Percentiles rank a stretch among this genome's conserved stretches.
Evolutionary conservation across 768 basidiomycete genomes (phyloP).

Genomic region (Stropharia rugosoannulata): DNA sequence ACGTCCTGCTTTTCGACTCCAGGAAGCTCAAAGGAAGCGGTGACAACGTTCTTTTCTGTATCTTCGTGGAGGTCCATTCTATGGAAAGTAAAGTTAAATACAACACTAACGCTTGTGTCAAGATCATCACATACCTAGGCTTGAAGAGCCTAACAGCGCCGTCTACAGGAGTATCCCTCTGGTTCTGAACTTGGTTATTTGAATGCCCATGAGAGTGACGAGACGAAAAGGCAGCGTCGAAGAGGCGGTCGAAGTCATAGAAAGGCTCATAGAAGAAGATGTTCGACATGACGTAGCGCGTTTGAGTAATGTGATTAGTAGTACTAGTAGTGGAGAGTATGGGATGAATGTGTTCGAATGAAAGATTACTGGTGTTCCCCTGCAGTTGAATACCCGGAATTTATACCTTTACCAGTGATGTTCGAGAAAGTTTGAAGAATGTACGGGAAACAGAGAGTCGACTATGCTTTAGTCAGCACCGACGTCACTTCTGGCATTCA

Average conservation of each 20-base stretch:
- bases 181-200: conserved; percentile 5
- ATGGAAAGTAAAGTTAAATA: not conserved
- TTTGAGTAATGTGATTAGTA: not conserved
- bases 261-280: conserved; percentile 43
- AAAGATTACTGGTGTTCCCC: too few relatives aligned
- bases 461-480: too few relatives aligned
- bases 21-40: conserved; percentile 60
- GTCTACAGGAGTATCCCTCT: conserved; percentile 5
- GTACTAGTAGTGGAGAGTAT: too few relatives aligned
- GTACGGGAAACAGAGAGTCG: too few relatives aligned
- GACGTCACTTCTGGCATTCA: too few relatives aligned
- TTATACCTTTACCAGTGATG: too few relatives aligned
- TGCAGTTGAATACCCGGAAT: too few relatives aligned
- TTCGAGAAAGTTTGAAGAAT: too few relatives aligned
- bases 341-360: too few relatives aligned
- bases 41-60: conserved; percentile 45
- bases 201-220: not conserved
- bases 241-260: conserved; percentile 44
- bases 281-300: too few relatives aligned
- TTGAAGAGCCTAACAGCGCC: conserved; percentile 20
- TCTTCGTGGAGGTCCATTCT: conserved; percentile 64
- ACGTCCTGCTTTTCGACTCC: conserved; percentile 55
- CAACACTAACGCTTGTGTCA: not conserved
- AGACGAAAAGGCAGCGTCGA: conserved; percentile 32
- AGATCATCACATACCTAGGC: conserved; percentile 28